Evolutionary conservation across 228 moss, liverwort and hornwort species (phyloP).

Genomic region (Sphagnum magellanicum): DNA sequence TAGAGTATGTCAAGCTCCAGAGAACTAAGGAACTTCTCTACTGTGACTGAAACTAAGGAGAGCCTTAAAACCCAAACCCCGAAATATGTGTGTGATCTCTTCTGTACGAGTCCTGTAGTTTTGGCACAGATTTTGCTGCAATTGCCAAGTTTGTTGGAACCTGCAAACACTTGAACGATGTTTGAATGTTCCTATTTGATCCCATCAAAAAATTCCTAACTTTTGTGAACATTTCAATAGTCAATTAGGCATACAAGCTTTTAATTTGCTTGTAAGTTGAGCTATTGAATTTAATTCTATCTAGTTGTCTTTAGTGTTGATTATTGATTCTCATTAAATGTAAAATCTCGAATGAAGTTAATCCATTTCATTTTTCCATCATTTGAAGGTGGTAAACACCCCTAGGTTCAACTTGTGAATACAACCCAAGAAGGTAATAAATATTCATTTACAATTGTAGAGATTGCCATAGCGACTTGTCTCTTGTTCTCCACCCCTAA

Average conservation of each 20-base stretch:
- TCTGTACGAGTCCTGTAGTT: constrained; percentile 21
- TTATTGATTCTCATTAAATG: neutral
- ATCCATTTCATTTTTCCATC: constrained; percentile 1
- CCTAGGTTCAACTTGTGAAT: neutral
- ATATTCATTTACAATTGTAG: neutral
- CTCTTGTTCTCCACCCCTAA: neutral
- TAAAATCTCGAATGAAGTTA: neutral
- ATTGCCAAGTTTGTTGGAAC: constrained; percentile 98
- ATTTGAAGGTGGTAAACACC: neutral
- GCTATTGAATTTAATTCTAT: neutral
- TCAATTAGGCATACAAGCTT: neutral
- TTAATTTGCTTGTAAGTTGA: neutral
- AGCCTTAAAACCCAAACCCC: neutral
- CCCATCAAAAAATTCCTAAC: neutral
- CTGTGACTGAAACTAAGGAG: too few relatives aligned
- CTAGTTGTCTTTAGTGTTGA: neutral
- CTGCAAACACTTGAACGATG: neutral
- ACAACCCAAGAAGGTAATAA: neutral
- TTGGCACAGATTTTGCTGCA: constrained; percentile 95
- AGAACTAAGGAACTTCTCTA: too few relatives aligned
- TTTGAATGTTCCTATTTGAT: neutral
- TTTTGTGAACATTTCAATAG: neutral
- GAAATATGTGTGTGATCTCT: neutral
- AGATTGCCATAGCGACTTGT: neutral
- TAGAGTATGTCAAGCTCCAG: too few relatives aligned